Conservation (phyloP, 352 stramenopile genomes). For the Saprolegnia diclina region DNA sequence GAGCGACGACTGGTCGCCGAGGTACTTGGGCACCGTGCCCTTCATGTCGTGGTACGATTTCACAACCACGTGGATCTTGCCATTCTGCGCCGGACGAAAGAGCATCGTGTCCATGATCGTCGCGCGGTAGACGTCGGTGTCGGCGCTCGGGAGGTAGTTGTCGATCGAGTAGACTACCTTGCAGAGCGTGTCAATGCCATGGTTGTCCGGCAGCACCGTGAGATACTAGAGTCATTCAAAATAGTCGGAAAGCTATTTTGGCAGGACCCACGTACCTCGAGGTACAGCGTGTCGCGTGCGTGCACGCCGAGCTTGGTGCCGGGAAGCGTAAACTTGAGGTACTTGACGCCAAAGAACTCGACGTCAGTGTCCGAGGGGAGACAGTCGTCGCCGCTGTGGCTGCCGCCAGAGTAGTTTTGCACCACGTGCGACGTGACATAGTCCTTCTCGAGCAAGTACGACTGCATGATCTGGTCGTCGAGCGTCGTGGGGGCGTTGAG, state of each 20-base stretch:
- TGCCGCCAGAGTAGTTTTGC: neutral
- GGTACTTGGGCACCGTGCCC: constrained; percentile 12
- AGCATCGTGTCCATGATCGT: constrained; percentile 19
- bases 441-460: constrained; percentile 24
- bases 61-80: constrained; percentile 26
- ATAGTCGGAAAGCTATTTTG: neutral
- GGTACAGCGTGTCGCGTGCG: constrained; percentile 14
- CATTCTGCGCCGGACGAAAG: constrained; percentile 22
- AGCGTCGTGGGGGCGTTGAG: constrained; percentile 15
- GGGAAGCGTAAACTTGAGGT: constrained; percentile 22
- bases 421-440: constrained; percentile 25
- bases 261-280: constrained; percentile 6
- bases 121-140: neutral
- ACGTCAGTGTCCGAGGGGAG: neutral
- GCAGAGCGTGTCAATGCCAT: constrained; percentile 15
- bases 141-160: constrained; percentile 16
- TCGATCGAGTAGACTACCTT: constrained; percentile 26
- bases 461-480: constrained; percentile 26
- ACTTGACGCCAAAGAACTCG: constrained; percentile 22
- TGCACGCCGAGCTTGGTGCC: constrained; percentile 14
- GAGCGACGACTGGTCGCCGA: constrained; percentile 24
- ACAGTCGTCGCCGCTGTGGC: neutral
- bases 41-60: constrained; percentile 27
- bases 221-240: constrained; percentile 8
- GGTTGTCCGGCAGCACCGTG: constrained; percentile 20